phyloP scores from a whole-genome alignment of 2,329 filamentous ascomycete genomes.

The Neopestalotiopsis sp. region DNA sequence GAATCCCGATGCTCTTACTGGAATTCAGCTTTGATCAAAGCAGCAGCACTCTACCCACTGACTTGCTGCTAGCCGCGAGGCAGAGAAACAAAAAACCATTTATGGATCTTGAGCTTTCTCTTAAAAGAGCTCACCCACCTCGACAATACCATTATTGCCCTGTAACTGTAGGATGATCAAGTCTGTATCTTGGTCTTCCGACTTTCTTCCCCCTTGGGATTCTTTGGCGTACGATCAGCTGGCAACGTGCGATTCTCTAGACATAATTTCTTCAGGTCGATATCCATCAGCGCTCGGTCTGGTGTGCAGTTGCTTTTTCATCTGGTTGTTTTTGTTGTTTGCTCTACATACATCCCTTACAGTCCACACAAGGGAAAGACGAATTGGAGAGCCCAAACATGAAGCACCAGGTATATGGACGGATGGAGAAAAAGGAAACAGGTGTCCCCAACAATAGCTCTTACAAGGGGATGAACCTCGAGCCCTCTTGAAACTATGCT shows the following conservation, averaged over 20 bases:
- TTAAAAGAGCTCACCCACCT: background rate
- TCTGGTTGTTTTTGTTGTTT: background rate
- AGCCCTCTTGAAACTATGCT: no score
- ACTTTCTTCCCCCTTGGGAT: background rate
- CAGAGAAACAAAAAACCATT: background rate
- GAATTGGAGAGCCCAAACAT: no score
- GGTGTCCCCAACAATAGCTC: background rate
- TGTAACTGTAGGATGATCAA: background rate
- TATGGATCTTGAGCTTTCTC: background rate
- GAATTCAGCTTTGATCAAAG: background rate
- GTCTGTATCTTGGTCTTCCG: background rate
- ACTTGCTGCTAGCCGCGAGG: background rate
- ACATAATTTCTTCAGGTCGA: background rate
- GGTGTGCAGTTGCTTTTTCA: background rate
- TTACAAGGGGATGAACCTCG: background rate
- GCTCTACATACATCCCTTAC: background rate
- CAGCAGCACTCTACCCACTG: background rate
- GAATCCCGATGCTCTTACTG: background rate
- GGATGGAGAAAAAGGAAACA: background rate
- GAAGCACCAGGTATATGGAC: background rate
- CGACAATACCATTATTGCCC: conserved; percentile 5
- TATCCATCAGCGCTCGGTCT: background rate
- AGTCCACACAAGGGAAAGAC: background rate
- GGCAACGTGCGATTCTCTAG: conserved; percentile 7
- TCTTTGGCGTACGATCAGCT: background rate